Percentiles rank a stretch among this genome's conserved stretches.
Conservation (phyloP, 78 protist species). For the Chrysochromulina tobinii region DNA sequence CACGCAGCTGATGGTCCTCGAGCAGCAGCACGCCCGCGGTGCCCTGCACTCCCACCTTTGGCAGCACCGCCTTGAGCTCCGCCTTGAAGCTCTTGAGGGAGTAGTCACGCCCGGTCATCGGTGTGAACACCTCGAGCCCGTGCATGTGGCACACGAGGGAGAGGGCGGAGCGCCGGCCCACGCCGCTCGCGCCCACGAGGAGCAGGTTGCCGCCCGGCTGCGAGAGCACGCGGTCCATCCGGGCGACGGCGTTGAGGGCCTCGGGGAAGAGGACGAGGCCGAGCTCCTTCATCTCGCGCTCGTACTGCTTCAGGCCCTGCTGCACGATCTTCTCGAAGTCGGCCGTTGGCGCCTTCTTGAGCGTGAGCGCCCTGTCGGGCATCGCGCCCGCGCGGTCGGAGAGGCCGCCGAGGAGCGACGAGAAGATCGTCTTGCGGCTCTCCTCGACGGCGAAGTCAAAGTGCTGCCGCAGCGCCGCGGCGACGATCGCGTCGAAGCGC, state of each 20-base stretch:
- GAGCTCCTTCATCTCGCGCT: slow-evolving; percentile 69
- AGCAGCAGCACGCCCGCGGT: slow-evolving; percentile 45
- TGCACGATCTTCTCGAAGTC: slow-evolving; percentile 20
- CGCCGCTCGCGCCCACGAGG: slow-evolving; percentile 71
- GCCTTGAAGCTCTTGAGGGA: slow-evolving; percentile 39
- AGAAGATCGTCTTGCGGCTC: background rate
- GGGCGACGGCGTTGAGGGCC: slow-evolving; percentile 55
- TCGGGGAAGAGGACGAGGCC: slow-evolving; percentile 70
- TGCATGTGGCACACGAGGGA: slow-evolving; percentile 52
- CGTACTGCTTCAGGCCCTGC: slow-evolving; percentile 40
- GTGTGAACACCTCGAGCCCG: slow-evolving; percentile 45
- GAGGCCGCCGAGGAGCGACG: background rate
- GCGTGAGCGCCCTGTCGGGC: background rate
- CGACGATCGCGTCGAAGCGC: slow-evolving; percentile 33
- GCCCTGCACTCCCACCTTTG: slow-evolving; percentile 67
- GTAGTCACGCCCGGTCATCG: slow-evolving; percentile 52
- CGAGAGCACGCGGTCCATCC: slow-evolving; percentile 78
- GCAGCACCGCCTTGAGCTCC: slow-evolving; percentile 65
- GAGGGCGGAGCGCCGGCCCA: slow-evolving; percentile 67
- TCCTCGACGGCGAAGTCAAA: background rate
- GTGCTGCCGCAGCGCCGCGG: background rate
- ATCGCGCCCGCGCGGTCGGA: background rate
- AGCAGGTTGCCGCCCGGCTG: slow-evolving; percentile 74
- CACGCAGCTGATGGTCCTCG: slow-evolving; percentile 78
- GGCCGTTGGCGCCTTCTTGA: background rate